Percentiles rank a stretch among this genome's conserved stretches.
These are phyloP conservation scores for Pseudotsuga menziesii DNA, from an alignment of 75 land plant genomes.

Conservation along the genomic window DNA sequence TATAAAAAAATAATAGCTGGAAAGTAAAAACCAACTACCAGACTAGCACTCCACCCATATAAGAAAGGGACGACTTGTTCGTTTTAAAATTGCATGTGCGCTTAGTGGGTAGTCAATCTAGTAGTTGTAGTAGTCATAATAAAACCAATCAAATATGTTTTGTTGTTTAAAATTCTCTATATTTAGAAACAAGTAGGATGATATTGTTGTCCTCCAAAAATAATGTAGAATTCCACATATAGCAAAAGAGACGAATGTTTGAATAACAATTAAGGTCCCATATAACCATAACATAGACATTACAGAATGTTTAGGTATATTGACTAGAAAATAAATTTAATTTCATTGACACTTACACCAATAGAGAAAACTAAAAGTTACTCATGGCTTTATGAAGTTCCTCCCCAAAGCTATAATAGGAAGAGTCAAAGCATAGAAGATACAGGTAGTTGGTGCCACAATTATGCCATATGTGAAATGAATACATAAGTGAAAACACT, in stretches of 20 bases:
- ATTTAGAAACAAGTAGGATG: too few relatives aligned
- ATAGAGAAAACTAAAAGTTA: conserved; percentile 6
- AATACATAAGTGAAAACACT: neutral
- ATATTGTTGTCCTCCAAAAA: conserved; percentile 82
- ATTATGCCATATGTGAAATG: conserved; percentile 39
- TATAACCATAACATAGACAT: conserved; percentile 22
- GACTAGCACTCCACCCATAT: too few relatives aligned
- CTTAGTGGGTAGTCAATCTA: too few relatives aligned
- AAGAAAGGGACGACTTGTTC: too few relatives aligned
- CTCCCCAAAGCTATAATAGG: conserved; percentile 97
- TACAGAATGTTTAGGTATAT: neutral
- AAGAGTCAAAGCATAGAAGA: conserved; percentile 93
- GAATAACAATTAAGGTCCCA: conserved; percentile 61
- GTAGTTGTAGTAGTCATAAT: too few relatives aligned
- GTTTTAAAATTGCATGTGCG: too few relatives aligned
- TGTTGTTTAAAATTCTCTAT: too few relatives aligned
- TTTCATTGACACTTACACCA: neutral
- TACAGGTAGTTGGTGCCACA: conserved; percentile 83
- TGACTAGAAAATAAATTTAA: neutral
- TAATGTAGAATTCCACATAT: conserved; percentile 72
- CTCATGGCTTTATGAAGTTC: conserved; percentile 83
- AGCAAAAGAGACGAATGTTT: conserved; percentile 62
- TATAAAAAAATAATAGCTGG: too few relatives aligned
- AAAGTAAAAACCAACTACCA: too few relatives aligned
- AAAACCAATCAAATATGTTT: too few relatives aligned